Percentiles rank a stretch among this genome's conserved stretches.
Evolutionary conservation across 345 rosid species (phyloP).

Genomic region (Gossypium mustelinum): DNA sequence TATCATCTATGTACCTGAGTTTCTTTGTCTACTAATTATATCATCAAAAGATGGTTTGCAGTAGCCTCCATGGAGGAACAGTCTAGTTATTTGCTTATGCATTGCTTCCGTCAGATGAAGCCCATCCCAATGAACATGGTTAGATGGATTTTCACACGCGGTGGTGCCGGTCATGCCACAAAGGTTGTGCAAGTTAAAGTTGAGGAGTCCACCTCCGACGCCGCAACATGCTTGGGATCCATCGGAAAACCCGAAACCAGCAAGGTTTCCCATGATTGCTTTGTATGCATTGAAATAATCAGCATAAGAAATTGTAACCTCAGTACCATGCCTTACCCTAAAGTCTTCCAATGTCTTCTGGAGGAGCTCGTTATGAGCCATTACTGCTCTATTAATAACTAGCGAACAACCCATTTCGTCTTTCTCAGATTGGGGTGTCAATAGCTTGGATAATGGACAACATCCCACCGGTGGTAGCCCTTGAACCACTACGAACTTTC

Average conservation of each 20-base stretch:
- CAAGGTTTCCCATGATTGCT: conserved; percentile 9
- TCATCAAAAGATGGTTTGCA: conserved; percentile 29
- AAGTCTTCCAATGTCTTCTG: conserved; percentile 23
- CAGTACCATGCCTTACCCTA: conserved; percentile 2
- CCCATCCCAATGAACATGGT: conserved; percentile 42
- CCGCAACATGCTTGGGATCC: conserved; percentile 47
- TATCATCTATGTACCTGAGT: background rate
- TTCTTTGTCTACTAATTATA: conserved; percentile 14
- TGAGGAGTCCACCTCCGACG: conserved; percentile 24
- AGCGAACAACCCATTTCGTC: conserved; percentile 35
- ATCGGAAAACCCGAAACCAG: conserved; percentile 25
- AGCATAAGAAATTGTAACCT: conserved; percentile 25
- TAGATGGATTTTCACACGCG: conserved; percentile 24
- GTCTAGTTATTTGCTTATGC: conserved; percentile 19
- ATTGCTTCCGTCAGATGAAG: conserved; percentile 43
- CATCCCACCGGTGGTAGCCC: conserved; percentile 46
- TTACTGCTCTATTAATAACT: conserved; percentile 20
- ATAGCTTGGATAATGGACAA: conserved; percentile 22
- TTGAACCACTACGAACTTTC: conserved; percentile 35
- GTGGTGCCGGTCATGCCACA: conserved; percentile 30
- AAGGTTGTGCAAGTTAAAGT: conserved; percentile 30
- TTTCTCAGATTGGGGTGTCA: conserved; percentile 12
- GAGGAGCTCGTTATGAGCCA: conserved; percentile 37
- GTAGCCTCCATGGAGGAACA: conserved; percentile 33
- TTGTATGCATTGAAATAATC: conserved; percentile 21